These are phyloP conservation scores for Leishmania turanica DNA, from an alignment of 208 protist species.

Conservation along the genomic window DNA sequence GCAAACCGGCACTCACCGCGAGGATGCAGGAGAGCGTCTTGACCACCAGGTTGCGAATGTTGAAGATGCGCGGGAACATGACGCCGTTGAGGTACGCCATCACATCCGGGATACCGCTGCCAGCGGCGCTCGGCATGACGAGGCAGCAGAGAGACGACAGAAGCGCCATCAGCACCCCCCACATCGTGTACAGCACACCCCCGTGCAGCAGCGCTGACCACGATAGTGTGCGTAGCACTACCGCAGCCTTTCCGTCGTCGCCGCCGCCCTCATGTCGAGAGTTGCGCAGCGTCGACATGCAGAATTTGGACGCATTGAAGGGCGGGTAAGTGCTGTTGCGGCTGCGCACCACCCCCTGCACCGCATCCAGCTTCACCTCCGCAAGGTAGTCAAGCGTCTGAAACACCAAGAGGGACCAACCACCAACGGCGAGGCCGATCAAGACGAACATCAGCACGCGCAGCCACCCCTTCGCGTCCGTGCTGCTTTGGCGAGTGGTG, in stretches of 20 bases:
- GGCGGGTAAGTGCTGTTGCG: constrained; percentile 12
- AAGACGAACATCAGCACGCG: constrained; percentile 64
- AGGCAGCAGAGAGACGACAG: constrained; percentile 80
- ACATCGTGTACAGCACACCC: constrained; percentile 40
- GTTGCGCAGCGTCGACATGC: neutral
- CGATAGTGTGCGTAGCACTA: constrained; percentile 23
- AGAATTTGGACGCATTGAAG: neutral
- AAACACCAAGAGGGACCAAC: constrained; percentile 70
- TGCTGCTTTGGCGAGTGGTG: constrained; percentile 20
- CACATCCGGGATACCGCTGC: constrained; percentile 85
- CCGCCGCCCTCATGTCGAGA: neutral
- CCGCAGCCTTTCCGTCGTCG: neutral
- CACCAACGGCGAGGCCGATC: constrained; percentile 60
- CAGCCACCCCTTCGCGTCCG: constrained; percentile 43
- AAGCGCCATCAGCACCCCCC: constrained; percentile 41
- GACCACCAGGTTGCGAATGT: constrained; percentile 73
- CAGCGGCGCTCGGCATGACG: constrained; percentile 68
- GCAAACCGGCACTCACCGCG: constrained; percentile 76
- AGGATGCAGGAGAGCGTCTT: constrained; percentile 82
- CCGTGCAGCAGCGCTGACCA: constrained; percentile 38
- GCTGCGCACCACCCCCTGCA: constrained; percentile 39
- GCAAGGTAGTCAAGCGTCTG: constrained; percentile 72
- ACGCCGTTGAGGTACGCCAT: constrained; percentile 92
- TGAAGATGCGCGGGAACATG: constrained; percentile 83
- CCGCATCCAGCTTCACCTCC: constrained; percentile 36